Percentiles rank a stretch among this genome's conserved stretches.
Conservation (phyloP, 2,329 filamentous ascomycete genomes). For the Diaporthe vexans region DNA sequence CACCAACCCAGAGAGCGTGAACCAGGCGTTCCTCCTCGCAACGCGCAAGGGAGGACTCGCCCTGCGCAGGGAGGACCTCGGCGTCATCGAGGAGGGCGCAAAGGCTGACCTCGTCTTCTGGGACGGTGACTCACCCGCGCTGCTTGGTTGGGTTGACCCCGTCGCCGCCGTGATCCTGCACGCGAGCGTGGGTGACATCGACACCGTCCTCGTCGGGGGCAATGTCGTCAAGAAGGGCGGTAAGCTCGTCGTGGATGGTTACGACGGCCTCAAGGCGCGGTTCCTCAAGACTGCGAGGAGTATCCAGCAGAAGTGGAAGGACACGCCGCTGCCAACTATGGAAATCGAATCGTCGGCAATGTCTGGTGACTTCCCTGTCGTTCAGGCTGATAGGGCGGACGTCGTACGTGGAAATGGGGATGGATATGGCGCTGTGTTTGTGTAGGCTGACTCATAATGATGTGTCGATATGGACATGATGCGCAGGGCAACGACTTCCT, state of each 20-base stretch:
- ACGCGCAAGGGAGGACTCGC: conserved; percentile 67
- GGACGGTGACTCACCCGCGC: conserved; percentile 61
- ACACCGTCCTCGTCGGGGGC: conserved; percentile 65
- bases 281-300: conserved; percentile 53
- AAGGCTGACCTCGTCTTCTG: conserved; percentile 69
- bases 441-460: not conserved
- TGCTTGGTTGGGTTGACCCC: conserved; percentile 69
- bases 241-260: conserved; percentile 49
- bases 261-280: conserved; percentile 46
- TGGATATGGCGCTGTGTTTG: not conserved
- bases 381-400: conserved; percentile 1
- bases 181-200: conserved; percentile 65
- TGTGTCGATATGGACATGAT: fast-evolving
- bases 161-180: conserved; percentile 70
- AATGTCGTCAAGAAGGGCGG: conserved; percentile 62
- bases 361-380: not conserved
- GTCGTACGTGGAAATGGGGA: conserved; percentile 1
- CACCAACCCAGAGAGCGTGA: conserved; percentile 65
- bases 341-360: not conserved
- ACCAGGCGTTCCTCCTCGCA: conserved; percentile 68
- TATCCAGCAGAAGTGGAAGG: conserved; percentile 48
- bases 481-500: not conserved
- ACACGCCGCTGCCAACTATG: conserved; percentile 45
- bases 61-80: conserved; percentile 64
- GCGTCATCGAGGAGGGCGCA: conserved; percentile 62